Evolutionary conservation across 148 eudicot species (phyloP).

Genomic region (Chenopodium quinoa): DNA sequence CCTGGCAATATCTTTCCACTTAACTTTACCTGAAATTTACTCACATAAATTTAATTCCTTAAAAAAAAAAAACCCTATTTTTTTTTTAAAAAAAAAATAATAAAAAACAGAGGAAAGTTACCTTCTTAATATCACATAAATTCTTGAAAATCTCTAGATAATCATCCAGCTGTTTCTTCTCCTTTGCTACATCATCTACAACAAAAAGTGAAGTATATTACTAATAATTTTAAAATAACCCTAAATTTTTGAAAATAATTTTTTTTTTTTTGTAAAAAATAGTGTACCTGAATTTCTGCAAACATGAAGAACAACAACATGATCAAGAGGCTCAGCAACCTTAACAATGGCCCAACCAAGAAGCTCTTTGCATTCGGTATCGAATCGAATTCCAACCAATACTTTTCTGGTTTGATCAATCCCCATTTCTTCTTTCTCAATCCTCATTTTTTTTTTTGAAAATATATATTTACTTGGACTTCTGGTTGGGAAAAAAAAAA

Average conservation of each 20-base stretch:
- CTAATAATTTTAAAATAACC: background rate
- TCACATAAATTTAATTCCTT: background rate
- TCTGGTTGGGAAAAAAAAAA: slow-evolving; percentile 16
- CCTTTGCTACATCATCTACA: slow-evolving; percentile 52
- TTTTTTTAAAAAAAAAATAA: background rate
- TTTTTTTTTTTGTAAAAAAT: background rate
- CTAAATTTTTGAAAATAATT: background rate
- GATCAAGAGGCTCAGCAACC: slow-evolving; percentile 81
- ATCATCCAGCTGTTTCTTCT: slow-evolving; percentile 49
- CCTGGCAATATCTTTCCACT: slow-evolving; percentile 54
- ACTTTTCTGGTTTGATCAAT: slow-evolving; percentile 40
- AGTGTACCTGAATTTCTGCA: slow-evolving; percentile 52
- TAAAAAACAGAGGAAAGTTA: slow-evolving; percentile 5
- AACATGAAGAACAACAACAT: slow-evolving; percentile 76
- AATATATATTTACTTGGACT: background rate
- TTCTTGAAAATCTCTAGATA: slow-evolving; percentile 60
- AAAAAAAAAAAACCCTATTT: too few relatives aligned
- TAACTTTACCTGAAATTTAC: slow-evolving; percentile 55
- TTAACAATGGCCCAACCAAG: slow-evolving; percentile 79
- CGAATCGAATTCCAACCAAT: slow-evolving; percentile 69
- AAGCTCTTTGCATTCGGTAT: slow-evolving; percentile 59
- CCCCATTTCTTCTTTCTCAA: slow-evolving; percentile 31
- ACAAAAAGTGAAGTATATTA: background rate
- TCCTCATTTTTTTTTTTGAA: slow-evolving; percentile 28
- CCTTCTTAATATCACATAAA: slow-evolving; percentile 71